Evolutionary conservation across 306 rosid genomes (phyloP).

Genomic region (Pyrus communis): DNA sequence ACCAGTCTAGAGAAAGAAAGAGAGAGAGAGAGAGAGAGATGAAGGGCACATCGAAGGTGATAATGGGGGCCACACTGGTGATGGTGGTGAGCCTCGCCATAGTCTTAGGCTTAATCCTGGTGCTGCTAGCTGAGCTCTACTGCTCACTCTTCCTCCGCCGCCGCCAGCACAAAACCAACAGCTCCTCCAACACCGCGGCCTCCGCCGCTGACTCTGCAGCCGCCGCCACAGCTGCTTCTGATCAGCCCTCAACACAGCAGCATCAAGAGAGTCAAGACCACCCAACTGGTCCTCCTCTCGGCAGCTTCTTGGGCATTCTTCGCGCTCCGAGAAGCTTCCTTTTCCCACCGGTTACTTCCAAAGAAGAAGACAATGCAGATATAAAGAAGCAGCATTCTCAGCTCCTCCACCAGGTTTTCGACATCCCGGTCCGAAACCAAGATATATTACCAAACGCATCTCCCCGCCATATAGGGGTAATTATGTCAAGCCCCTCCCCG

Average conservation of each 20-base stretch:
- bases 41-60: constrained; percentile 84
- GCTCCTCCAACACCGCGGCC: constrained; percentile 5
- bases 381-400: constrained; percentile 26
- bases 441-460: constrained; percentile 17
- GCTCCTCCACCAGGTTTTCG: constrained; percentile 37
- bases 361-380: constrained; percentile 29
- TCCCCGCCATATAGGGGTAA: constrained; percentile 25
- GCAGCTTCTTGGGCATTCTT: constrained; percentile 62
- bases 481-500: constrained; percentile 24
- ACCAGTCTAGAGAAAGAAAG: not conserved
- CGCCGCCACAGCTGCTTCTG: constrained; percentile 13
- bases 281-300: constrained; percentile 18
- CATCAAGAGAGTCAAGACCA: constrained; percentile 20
- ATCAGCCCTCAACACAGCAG: constrained; percentile 10
- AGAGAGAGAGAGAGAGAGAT: constrained; percentile 30
- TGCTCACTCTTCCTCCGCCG: constrained; percentile 83
- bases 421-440: constrained; percentile 35
- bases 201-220: not conserved
- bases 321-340: constrained; percentile 70
- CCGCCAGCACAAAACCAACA: constrained; percentile 44
- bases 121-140: constrained; percentile 81
- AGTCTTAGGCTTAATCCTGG: constrained; percentile 68
- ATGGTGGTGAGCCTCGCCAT: constrained; percentile 78
- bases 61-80: constrained; percentile 79
- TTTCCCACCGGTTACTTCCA: constrained; percentile 41